A percentile compares a stretch with the other conserved stretches of the same genome.
These are phyloP conservation scores for Elasticomyces elasticus DNA, from an alignment of 495 filamentous ascomycete genomes.

Conservation along the genomic window DNA sequence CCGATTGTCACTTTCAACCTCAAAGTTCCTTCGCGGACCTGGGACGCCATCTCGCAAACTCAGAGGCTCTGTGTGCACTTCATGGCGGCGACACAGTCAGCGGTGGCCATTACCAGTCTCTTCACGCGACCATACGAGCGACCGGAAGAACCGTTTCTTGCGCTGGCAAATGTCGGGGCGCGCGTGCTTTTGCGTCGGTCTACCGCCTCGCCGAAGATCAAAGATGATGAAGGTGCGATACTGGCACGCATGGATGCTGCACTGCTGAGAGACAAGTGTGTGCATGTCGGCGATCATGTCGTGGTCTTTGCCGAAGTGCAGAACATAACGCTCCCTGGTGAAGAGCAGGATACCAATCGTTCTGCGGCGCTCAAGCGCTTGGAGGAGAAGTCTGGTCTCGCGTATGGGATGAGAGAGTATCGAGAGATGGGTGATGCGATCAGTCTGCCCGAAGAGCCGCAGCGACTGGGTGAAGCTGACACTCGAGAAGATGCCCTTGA, in stretches of 20 bases:
- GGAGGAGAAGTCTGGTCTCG: too few species aligned
- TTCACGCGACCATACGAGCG: conserved; percentile 25
- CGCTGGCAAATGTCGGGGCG: neutral
- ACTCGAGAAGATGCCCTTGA: too few species aligned
- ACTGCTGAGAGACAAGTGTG: conserved; percentile 23
- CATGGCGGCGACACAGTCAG: conserved; percentile 16
- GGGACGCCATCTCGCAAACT: conserved; percentile 43
- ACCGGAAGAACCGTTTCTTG: conserved; percentile 7
- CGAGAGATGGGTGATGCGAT: too few species aligned
- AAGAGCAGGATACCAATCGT: neutral
- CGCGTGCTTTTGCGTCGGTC: neutral
- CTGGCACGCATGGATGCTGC: conserved; percentile 20
- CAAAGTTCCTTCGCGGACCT: conserved; percentile 58
- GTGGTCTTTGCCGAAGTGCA: conserved; percentile 46
- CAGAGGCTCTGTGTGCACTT: conserved; percentile 25
- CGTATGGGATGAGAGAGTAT: too few species aligned
- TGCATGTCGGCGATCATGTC: conserved; percentile 44
- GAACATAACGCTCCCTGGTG: neutral
- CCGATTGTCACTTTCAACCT: conserved; percentile 77
- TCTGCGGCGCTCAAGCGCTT: too few species aligned
- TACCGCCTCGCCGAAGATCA: neutral
- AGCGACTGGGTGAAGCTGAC: too few species aligned
- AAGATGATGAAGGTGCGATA: conserved; percentile 1
- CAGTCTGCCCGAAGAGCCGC: too few species aligned
- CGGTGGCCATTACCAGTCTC: conserved; percentile 21